Base-by-base conservation (phyloP, 1,284 basidiomycete genomes). In the Papiliotrema fonsecae region DNA sequence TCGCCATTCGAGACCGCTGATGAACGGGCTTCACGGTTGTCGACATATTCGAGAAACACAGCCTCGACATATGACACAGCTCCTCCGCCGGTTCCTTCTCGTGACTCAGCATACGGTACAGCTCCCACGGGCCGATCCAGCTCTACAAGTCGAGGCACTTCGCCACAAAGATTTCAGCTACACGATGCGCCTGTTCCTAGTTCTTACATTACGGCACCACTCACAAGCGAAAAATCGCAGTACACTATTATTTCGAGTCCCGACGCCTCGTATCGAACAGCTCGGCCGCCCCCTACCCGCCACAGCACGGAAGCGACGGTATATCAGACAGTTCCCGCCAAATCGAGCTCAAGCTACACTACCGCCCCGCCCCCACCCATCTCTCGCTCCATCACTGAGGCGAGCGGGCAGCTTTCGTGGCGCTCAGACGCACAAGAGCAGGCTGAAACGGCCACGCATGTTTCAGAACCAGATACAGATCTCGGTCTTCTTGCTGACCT, bases 391-490 rank as follows among this genome's bases (percentile, higher is more conserved):
- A 35, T 25, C 25, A 46, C 32, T 16, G 30, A 9, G 16, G 31
- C 47, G 2, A 36, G 46, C 24, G 36, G 44, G 18, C 27, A 19
- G 31, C 18, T 50, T 2, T 57, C 56, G 3, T 53, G 25, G 16
- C 21, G 47, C 18, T 57, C 59, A 18, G 47, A 50, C 19, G 31
- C 36, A 19, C 55, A 56, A 41, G 57, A 61, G 22, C 31, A 25
- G 32, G 48, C 45, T 11, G 55, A 59, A 31, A 50, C 57, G 10
- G 61, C 44, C 35, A 67, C 69, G 4, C 60, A 62, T 3, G 58
- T 72, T 26, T 66, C 62, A 28, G 61, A 72, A 42, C 62, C 65
- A n/a, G n/a, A n/a, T 0, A 54, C 61, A 1, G 64, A 70, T 45
- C 39, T 54, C 14, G 64, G 53, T 16, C 36, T 67, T 3, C 49